A percentile compares a stretch with the other conserved stretches of the same genome.
These are phyloP conservation scores for Entonaema liquescens DNA, from an alignment of 495 filamentous ascomycete species.

Conservation along the genomic window DNA sequence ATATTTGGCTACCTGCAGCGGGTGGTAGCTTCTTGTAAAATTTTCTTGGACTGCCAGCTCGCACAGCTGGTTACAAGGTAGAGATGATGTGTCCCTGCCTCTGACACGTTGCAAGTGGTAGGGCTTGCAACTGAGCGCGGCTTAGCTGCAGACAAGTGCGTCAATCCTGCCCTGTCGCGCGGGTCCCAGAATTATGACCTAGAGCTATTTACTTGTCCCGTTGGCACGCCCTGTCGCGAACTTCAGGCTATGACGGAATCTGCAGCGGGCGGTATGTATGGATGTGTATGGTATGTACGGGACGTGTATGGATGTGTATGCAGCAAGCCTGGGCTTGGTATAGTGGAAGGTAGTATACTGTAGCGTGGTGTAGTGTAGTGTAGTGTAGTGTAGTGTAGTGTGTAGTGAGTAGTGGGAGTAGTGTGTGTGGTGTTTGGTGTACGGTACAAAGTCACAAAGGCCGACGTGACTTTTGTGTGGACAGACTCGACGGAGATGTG, in stretches of 20 bases:
- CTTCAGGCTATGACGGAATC: conserved; percentile 59
- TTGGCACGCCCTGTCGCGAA: conserved; percentile 51
- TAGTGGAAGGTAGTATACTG: conserved; percentile 17
- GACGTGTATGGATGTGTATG: conserved; percentile 36
- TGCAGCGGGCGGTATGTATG: conserved; percentile 46
- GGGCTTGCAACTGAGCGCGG: conserved; percentile 57
- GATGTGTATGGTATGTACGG: conserved; percentile 39
- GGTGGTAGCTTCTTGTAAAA: conserved; percentile 65
- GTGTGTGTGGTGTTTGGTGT: conserved; percentile 33
- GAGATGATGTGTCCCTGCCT: conserved; percentile 62
- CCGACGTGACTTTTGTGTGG: conserved; percentile 43
- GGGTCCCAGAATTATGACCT: conserved; percentile 50
- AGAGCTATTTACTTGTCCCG: conserved; percentile 50
- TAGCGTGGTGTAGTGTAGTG: conserved; percentile 22
- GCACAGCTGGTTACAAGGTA: conserved; percentile 58
- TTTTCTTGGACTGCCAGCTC: conserved; percentile 62
- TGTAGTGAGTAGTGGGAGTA: conserved; percentile 16
- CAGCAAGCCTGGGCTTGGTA: conserved; percentile 28
- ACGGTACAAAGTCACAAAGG: conserved; percentile 32
- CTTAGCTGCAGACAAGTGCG: conserved; percentile 60
- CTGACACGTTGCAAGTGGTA: conserved; percentile 64
- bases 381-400: conserved; percentile 18
- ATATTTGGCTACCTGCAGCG: conserved; percentile 81
- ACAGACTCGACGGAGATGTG: conserved; percentile 34
- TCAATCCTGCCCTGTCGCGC: conserved; percentile 55